Conservation (phyloP, 2,329 filamentous ascomycete genomes). For the Cucurbitaria berberidis region DNA sequence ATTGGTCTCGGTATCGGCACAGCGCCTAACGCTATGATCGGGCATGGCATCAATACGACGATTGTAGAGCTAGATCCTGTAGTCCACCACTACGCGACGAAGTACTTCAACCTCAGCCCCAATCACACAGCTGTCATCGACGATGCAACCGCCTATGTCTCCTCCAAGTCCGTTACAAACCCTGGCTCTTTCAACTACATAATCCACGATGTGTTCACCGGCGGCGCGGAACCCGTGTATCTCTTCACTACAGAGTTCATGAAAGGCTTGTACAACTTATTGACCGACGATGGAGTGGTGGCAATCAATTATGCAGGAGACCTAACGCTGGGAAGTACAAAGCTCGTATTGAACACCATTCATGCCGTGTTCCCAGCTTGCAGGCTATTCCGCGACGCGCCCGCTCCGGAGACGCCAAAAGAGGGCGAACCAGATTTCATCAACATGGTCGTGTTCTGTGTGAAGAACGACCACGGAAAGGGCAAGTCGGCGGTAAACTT, state of each 20-base stretch:
- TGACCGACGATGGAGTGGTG: constrained; percentile 80
- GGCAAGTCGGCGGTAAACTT: constrained; percentile 64
- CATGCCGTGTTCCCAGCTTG: constrained; percentile 83
- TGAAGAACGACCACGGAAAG: constrained; percentile 59
- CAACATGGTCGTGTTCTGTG: constrained; percentile 96
- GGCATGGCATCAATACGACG: constrained; percentile 89
- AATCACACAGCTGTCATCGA: constrained; percentile 82
- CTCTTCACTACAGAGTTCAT: constrained; percentile 91
- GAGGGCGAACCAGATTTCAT: constrained; percentile 70
- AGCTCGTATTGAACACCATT: constrained; percentile 83
- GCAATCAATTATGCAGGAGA: constrained; percentile 98
- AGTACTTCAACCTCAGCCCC: constrained; percentile 79
- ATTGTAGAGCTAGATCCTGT: constrained; percentile 93
- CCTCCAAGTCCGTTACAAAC: constrained; percentile 55
- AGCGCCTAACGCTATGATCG: constrained; percentile 82
- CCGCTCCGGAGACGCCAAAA: constrained; percentile 54
- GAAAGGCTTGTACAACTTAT: constrained; percentile 68
- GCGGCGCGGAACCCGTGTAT: constrained; percentile 85
- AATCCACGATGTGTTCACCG: constrained; percentile 96
- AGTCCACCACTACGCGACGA: constrained; percentile 80
- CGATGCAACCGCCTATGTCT: constrained; percentile 77
- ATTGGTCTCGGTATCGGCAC: constrained; percentile 94
- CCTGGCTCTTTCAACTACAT: constrained; percentile 79
- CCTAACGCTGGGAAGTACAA: constrained; percentile 75
- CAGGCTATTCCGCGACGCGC: constrained; percentile 84